phyloP scores from a whole-genome alignment of 1,284 basidiomycete genomes.

The Ceratobasidium sp. region DNA sequence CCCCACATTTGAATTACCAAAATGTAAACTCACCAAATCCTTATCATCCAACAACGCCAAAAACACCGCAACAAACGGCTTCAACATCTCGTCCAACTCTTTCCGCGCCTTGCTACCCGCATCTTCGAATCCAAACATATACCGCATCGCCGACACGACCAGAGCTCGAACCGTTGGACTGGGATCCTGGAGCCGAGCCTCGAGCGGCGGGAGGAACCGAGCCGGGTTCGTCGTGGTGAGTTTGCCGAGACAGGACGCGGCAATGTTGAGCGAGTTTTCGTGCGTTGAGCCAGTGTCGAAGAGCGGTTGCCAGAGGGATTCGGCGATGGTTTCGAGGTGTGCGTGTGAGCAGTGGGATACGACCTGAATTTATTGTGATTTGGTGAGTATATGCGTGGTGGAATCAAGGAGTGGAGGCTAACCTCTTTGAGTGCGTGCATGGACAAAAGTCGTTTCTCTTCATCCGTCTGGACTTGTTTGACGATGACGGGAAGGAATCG shows the following conservation, averaged over 20 bases:
- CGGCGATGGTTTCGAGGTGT: conserved; percentile 86
- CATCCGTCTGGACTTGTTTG: conserved; percentile 80
- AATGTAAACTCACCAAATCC: no score
- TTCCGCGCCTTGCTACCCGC: conserved; percentile 73
- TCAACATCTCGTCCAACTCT: no score
- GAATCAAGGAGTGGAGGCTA: not conserved
- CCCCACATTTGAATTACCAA: no score
- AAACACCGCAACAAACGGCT: no score
- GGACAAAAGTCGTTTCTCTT: conserved; percentile 82
- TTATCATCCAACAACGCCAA: no score
- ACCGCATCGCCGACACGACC: conserved; percentile 93
- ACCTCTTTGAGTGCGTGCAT: conserved; percentile 95
- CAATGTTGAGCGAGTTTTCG: conserved; percentile 92
- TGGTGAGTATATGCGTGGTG: conserved; percentile 25
- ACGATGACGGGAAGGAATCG: conserved; percentile 89
- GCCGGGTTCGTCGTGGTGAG: conserved; percentile 90
- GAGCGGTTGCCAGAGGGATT: conserved; percentile 89
- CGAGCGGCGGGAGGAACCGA: conserved; percentile 91
- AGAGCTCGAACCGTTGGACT: conserved; percentile 86
- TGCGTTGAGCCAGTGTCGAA: conserved; percentile 88
- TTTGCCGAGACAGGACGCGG: conserved; percentile 96
- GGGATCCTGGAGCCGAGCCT: conserved; percentile 78
- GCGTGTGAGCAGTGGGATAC: conserved; percentile 89
- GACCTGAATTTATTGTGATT: conserved; percentile 65
- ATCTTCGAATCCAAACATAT: conserved; percentile 80